Conservation (phyloP, 1,284 basidiomycete species). For the Ceratobasidium sp. region DNA sequence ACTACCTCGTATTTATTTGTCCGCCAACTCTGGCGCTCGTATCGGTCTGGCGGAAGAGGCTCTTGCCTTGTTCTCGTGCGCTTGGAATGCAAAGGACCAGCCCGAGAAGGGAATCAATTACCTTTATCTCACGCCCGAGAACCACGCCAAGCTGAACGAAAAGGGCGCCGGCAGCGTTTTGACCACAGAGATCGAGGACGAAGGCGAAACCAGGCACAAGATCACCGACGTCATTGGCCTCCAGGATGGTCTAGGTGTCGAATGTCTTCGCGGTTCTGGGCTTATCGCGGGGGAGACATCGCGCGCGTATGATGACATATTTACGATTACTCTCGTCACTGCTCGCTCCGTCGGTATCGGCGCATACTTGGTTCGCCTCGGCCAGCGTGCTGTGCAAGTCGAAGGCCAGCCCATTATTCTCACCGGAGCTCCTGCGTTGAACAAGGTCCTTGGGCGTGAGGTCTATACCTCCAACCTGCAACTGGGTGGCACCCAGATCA, state of each 20-base stretch:
- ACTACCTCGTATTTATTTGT: slow-evolving; percentile 94
- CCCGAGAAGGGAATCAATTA: slow-evolving; percentile 98
- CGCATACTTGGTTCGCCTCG: slow-evolving; percentile 97
- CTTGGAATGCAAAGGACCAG: slow-evolving; percentile 83
- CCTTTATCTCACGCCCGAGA: slow-evolving; percentile 92
- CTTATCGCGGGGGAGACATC: slow-evolving; percentile 99
- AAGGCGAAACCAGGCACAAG: slow-evolving; percentile 90
- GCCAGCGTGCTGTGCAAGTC: slow-evolving; percentile 98
- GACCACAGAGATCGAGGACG: slow-evolving; percentile 85
- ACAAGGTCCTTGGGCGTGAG: slow-evolving; percentile 99
- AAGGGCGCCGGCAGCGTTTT: slow-evolving; percentile 82
- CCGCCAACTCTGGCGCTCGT: slow-evolving; percentile 97
- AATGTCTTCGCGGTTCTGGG: slow-evolving; percentile 95
- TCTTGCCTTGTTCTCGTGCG: slow-evolving; percentile 88
- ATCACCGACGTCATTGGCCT: slow-evolving; percentile 97
- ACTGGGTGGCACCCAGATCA: slow-evolving; percentile 98
- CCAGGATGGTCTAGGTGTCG: slow-evolving; percentile 98
- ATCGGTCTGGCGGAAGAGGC: slow-evolving; percentile 96
- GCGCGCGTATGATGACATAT: slow-evolving; percentile 98
- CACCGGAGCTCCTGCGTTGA: slow-evolving; percentile 95
- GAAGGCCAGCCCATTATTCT: slow-evolving; percentile 99
- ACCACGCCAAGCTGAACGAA: slow-evolving; percentile 83
- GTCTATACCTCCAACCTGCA: slow-evolving; percentile 99
- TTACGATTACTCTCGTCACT: slow-evolving; percentile 98
- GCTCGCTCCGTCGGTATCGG: slow-evolving; percentile 99